Evolutionary conservation across 2,329 filamentous ascomycete species (phyloP).

Genomic region (Aaosphaeria pasadenensis): DNA sequence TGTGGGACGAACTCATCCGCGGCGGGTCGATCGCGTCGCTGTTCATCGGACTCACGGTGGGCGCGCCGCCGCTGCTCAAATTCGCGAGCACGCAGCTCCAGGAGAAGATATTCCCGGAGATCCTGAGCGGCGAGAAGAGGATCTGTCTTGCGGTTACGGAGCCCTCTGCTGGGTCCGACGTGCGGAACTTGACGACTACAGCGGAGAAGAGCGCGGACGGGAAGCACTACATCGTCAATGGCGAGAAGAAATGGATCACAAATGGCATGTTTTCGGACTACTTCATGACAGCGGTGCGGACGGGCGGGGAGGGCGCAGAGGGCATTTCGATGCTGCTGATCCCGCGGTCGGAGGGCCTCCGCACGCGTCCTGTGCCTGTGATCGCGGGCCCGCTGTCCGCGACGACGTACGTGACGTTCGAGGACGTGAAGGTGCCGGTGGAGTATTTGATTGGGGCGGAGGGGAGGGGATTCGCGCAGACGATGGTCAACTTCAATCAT

Average conservation of each 20-base stretch:
- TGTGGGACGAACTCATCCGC: conserved; percentile 34
- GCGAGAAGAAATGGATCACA: conserved; percentile 40
- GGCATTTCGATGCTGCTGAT: conserved; percentile 32
- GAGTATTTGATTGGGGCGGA: conserved; percentile 27
- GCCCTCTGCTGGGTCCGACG: conserved; percentile 25
- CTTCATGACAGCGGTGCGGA: conserved; percentile 32
- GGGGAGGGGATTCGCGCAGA: conserved; percentile 27
- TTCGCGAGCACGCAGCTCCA: conserved; percentile 19
- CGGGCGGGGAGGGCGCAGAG: conserved; percentile 22
- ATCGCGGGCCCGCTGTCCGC: conserved; percentile 19
- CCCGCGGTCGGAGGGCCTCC: conserved; percentile 18
- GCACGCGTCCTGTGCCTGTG: conserved; percentile 20
- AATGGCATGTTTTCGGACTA: conserved; percentile 34
- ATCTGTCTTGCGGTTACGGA: conserved; percentile 32
- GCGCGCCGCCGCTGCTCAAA: conserved; percentile 24
- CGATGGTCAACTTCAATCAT: conserved; percentile 35
- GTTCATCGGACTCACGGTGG: conserved; percentile 29
- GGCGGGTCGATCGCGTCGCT: conserved; percentile 19
- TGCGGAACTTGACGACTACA: conserved; percentile 20
- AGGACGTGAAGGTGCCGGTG: conserved; percentile 29
- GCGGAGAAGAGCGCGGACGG: conserved; percentile 23
- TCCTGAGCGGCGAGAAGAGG: conserved; percentile 23
- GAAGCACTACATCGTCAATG: conserved; percentile 37
- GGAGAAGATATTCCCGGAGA: conserved; percentile 24
- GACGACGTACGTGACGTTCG: conserved; percentile 29